phyloP scores from a whole-genome alignment of 495 filamentous ascomycete genomes.

The Daldinia decipiens region DNA sequence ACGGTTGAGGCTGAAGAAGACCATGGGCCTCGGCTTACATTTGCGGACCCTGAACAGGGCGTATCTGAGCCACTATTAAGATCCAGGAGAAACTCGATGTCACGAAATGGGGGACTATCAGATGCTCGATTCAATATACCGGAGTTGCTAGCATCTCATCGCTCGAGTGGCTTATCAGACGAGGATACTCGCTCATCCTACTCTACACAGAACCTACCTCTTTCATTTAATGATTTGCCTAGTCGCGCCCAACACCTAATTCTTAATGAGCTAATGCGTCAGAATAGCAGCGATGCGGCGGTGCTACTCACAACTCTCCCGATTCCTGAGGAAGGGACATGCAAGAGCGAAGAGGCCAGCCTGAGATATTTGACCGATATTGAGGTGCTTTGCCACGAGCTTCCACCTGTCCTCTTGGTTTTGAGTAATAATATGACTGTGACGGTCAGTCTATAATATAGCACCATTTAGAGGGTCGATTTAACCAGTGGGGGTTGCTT shows the following conservation, averaged over 20 bases:
- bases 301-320: slow-evolving; percentile 87
- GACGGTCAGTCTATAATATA: slow-evolving; percentile 75
- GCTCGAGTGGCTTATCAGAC: slow-evolving; percentile 37
- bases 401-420: slow-evolving; percentile 78
- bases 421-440: slow-evolving; percentile 92
- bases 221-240: slow-evolving; percentile 88
- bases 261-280: slow-evolving; percentile 81
- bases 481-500: background rate
- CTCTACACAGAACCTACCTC: slow-evolving; percentile 66
- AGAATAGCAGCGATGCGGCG: slow-evolving; percentile 75
- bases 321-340: slow-evolving; percentile 78
- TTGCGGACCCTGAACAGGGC: slow-evolving; percentile 55
- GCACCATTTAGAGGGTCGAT: background rate
- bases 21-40: slow-evolving; percentile 77
- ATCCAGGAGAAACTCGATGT: slow-evolving; percentile 49
- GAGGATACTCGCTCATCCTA: slow-evolving; percentile 65
- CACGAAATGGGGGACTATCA: slow-evolving; percentile 21
- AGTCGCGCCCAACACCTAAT: slow-evolving; percentile 86
- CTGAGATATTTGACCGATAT: slow-evolving; percentile 78
- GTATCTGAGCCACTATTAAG: slow-evolving; percentile 32
- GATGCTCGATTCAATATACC: slow-evolving; percentile 52
- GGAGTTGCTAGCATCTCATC: slow-evolving; percentile 49
- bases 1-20: slow-evolving; percentile 65
- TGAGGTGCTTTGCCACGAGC: slow-evolving; percentile 74
- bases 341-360: slow-evolving; percentile 73